Conservation (phyloP, 2,329 filamentous ascomycete species). For the Colletotrichum noveboracense region DNA sequence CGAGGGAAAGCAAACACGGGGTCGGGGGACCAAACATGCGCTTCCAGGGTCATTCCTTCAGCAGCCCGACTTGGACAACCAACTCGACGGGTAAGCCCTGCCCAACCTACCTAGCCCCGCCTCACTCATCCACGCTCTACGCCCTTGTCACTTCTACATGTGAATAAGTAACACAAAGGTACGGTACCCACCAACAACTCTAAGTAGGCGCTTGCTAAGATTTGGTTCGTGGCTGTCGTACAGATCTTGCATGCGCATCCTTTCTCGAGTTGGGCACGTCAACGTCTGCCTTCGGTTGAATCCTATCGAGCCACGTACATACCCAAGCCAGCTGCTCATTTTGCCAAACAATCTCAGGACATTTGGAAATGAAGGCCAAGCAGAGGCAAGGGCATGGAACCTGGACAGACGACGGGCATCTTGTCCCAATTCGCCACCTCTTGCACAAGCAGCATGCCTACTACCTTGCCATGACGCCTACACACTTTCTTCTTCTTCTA, state of each 20-base stretch:
- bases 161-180: neutral
- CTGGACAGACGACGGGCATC: neutral
- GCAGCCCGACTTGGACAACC: neutral
- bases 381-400: too few relatives aligned
- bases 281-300: neutral
- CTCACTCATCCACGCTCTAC: neutral
- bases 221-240: neutral
- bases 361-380: neutral
- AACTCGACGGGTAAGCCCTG: neutral
- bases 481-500: neutral
- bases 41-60: neutral
- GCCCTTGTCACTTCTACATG: neutral
- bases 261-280: neutral
- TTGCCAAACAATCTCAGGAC: neutral
- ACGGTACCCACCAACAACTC: neutral
- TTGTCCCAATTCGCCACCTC: neutral
- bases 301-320: neutral
- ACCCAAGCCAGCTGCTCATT: neutral
- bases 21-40: neutral
- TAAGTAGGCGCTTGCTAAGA: neutral
- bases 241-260: neutral
- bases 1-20: neutral
- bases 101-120: neutral
- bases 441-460: neutral
- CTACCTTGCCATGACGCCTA: neutral